These are phyloP conservation scores for Anisodus acutangulus DNA, from an alignment of 257 asterid genomes.

Conservation along the genomic window DNA sequence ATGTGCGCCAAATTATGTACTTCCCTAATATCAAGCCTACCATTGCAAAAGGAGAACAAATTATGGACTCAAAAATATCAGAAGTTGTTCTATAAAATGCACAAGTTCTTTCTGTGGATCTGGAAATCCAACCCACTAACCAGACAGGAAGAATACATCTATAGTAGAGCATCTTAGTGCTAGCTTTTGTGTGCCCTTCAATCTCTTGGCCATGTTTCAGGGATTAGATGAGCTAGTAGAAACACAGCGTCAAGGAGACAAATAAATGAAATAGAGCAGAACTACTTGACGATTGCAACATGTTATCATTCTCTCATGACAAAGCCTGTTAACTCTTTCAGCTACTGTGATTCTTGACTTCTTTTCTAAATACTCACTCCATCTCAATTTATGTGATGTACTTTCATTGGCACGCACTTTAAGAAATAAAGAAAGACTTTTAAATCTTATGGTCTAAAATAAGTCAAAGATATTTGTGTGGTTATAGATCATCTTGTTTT, in stretches of 20 bases:
- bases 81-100: not conserved
- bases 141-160: not conserved
- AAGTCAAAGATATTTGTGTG: no score
- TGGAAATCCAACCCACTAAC: not conserved
- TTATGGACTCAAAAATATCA: not conserved
- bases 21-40: not conserved
- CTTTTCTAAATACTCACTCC: conserved; percentile 13
- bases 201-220: not conserved
- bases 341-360: conserved; percentile 14
- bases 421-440: no score
- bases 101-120: not conserved
- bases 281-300: conserved; percentile 13
- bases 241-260: not conserved
- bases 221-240: conserved; percentile 18
- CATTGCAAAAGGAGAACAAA: not conserved
- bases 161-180: conserved; percentile 20
- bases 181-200: not conserved
- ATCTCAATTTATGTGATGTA: not conserved
- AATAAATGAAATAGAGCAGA: not conserved
- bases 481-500: no score
- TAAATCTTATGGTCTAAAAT: no score
- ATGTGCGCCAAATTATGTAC: not conserved
- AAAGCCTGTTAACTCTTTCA: conserved; percentile 14
- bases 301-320: not conserved
- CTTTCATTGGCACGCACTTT: no score